Evolutionary conservation across 2,329 filamentous ascomycete genomes (phyloP).

Genomic region (Fusarium graminum): DNA sequence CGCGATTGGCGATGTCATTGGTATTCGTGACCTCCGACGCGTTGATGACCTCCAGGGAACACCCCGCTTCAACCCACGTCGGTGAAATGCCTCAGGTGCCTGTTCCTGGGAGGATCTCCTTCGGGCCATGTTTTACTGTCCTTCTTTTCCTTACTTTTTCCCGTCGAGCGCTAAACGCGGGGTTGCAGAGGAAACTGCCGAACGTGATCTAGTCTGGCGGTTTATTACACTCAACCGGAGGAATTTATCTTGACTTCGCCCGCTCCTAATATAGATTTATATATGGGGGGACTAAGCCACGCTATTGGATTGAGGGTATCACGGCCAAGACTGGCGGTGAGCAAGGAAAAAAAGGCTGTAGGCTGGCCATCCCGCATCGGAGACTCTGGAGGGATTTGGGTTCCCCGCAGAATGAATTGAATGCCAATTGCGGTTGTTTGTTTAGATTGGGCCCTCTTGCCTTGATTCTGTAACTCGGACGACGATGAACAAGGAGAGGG

Average conservation of each 20-base stretch:
- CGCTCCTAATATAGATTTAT: conserved; percentile 41
- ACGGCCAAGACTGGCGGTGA: conserved; percentile 43
- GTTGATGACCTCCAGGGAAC: conserved; percentile 36
- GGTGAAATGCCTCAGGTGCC: conserved; percentile 41
- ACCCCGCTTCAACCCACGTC: conserved; percentile 42
- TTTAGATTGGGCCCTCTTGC: conserved; percentile 27
- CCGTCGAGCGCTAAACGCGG: conserved; percentile 48
- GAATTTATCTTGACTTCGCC: conserved; percentile 30
- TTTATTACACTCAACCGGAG: neutral
- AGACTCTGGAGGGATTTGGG: conserved; percentile 2
- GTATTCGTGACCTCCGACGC: conserved; percentile 28
- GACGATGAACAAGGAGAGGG: conserved; percentile 28
- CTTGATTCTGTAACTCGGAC: conserved; percentile 40
- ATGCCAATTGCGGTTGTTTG: conserved; percentile 33
- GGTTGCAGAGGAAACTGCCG: conserved; percentile 34
- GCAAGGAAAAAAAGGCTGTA: conserved; percentile 19
- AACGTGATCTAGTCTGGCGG: conserved; percentile 23
- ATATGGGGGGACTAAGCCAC: conserved; percentile 34
- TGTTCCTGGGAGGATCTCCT: conserved; percentile 37
- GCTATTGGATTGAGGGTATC: conserved; percentile 41
- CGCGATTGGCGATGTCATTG: conserved; percentile 46
- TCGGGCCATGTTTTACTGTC: conserved; percentile 23
- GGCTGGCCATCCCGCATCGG: conserved; percentile 25
- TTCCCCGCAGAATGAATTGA: conserved; percentile 36
- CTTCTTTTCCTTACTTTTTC: conserved; percentile 27